Evolutionary conservation across 805 yeast genomes (phyloP).

Genomic region (Pichia nanzhaoensis): DNA sequence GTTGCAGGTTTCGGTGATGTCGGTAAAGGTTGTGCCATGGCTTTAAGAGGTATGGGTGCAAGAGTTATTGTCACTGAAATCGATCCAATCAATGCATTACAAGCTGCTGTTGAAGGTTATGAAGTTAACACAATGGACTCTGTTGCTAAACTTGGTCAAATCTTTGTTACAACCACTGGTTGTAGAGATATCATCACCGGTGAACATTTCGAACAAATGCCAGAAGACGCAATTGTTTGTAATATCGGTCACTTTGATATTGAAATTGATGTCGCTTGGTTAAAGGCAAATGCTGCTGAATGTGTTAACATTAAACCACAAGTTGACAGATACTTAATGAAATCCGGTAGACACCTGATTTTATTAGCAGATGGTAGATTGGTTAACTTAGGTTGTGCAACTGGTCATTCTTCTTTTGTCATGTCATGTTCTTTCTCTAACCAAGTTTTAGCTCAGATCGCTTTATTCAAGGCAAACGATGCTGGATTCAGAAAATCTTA

Average conservation of each 20-base stretch:
- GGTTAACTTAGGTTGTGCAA: conserved; percentile 99
- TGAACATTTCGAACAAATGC: conserved; percentile 84
- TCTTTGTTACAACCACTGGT: conserved; percentile 98
- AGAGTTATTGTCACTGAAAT: conserved; percentile 95
- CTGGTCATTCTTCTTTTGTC: conserved; percentile 98
- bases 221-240: conserved; percentile 98
- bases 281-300: conserved; percentile 87
- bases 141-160: conserved; percentile 89
- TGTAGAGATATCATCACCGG: conserved; percentile 96
- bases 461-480: conserved; percentile 86
- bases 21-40: conserved; percentile 99
- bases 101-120: conserved; percentile 98
- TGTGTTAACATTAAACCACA: conserved; percentile 98
- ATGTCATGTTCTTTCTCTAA: conserved; percentile 99
- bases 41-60: conserved; percentile 98
- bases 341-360: conserved; percentile 87
- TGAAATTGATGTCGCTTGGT: conserved; percentile 99
- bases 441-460: conserved; percentile 98
- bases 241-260: conserved; percentile 99
- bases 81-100: conserved; percentile 98
- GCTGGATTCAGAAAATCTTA: conserved; percentile 67
- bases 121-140: conserved; percentile 94
- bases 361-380: conserved; percentile 98
- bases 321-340: conserved; percentile 93
- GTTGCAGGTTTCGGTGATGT: conserved; percentile 99